Percentiles rank a stretch among this genome's conserved stretches.
phyloP scores from a whole-genome alignment of 1,139 yeast species.

The Suhomyces chickasaworum region DNA sequence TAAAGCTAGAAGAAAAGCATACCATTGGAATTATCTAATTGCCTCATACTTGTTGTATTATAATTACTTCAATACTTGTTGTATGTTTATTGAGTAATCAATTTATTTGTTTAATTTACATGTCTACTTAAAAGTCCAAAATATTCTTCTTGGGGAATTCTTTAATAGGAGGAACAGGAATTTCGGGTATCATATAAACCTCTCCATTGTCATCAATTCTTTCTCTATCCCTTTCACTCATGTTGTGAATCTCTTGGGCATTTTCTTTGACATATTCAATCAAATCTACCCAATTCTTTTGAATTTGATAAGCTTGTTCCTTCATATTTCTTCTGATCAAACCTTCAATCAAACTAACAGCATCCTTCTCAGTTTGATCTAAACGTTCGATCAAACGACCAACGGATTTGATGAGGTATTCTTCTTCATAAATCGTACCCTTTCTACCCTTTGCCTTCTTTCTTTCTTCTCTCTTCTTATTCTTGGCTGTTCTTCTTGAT shows the following conservation, averaged over 20 bases:
- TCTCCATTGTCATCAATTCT: slow-evolving; percentile 88
- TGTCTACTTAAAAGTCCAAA: slow-evolving; percentile 46
- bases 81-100: no score
- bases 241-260: slow-evolving; percentile 71
- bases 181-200: slow-evolving; percentile 71
- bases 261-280: slow-evolving; percentile 56
- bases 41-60: no score
- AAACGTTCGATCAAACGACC: slow-evolving; percentile 87
- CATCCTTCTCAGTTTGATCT: slow-evolving; percentile 74
- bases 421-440: slow-evolving; percentile 97
- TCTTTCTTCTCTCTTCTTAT: slow-evolving; percentile 91
- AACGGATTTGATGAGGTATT: slow-evolving; percentile 83
- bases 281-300: slow-evolving; percentile 64
- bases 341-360: slow-evolving; percentile 70
- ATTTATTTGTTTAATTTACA: no score
- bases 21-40: background rate
- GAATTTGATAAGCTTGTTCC: slow-evolving; percentile 83
- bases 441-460: slow-evolving; percentile 96
- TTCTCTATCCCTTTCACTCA: slow-evolving; percentile 84
- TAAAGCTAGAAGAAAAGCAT: slow-evolving; percentile 4
- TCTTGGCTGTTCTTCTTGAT: slow-evolving; percentile 87
- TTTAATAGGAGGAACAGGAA: slow-evolving; percentile 62
- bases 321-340: slow-evolving; percentile 70
- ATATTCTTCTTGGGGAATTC: slow-evolving; percentile 60
- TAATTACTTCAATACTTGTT: background rate